These are phyloP conservation scores for Parachaetomium inaequale DNA, from an alignment of 495 filamentous ascomycete species.

Conservation along the genomic window DNA sequence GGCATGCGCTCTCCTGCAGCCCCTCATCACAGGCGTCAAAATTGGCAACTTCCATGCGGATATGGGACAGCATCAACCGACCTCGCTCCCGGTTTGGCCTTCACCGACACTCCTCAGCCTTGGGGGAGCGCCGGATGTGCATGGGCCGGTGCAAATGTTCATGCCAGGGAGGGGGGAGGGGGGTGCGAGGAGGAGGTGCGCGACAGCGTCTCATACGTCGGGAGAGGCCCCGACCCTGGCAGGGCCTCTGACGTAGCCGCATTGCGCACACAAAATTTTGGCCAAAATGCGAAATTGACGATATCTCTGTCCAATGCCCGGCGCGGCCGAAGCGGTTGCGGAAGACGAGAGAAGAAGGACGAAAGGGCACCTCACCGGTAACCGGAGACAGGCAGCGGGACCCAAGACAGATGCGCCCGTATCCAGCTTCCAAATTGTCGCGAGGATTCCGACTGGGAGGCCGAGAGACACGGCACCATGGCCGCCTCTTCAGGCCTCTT, in stretches of 20 bases:
- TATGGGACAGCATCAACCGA: constrained; percentile 24
- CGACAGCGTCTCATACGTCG: constrained; percentile 32
- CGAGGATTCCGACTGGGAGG: not conserved
- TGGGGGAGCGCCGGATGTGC: constrained; percentile 16
- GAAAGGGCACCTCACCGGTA: constrained; percentile 8
- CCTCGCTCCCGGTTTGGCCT: constrained; percentile 18
- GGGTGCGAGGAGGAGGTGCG: constrained; percentile 17
- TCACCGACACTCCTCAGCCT: constrained; percentile 33
- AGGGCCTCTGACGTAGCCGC: constrained; percentile 32
- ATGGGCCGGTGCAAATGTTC: constrained; percentile 25
- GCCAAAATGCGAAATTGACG: constrained; percentile 23
- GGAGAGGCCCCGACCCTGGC: constrained; percentile 15
- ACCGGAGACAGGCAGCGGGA: constrained; percentile 3
- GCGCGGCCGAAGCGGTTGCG: constrained; percentile 4
- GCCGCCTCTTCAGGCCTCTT: not conserved
- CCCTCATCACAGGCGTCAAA: constrained; percentile 7
- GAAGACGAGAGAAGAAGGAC: constrained; percentile 21
- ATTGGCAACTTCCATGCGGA: constrained; percentile 20
- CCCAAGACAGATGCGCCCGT: not conserved
- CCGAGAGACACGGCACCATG: not conserved
- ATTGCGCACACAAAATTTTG: constrained; percentile 30
- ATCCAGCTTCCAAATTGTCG: not conserved
- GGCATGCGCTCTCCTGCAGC: constrained; percentile 1
- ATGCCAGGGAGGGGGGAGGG: constrained; percentile 17
- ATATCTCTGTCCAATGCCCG: constrained; percentile 32